Percentiles rank a stretch among this genome's conserved stretches.
These are phyloP conservation scores for Sanguinoderma infundibulare DNA, from an alignment of 1,284 basidiomycete species.

Conservation along the genomic window DNA sequence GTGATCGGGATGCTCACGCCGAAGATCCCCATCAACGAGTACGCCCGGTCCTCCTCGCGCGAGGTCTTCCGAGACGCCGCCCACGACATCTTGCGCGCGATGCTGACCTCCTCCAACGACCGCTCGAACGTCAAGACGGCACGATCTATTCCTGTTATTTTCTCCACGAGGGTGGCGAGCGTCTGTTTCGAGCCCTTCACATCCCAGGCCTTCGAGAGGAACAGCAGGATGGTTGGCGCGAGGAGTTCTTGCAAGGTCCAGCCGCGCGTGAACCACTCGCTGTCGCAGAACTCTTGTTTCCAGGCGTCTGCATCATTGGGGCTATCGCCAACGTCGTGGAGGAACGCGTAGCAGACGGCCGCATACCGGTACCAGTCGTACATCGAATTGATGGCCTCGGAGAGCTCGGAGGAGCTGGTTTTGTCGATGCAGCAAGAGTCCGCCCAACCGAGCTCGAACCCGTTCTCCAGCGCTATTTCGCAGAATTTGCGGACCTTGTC, in stretches of 20 bases:
- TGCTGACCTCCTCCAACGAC: background rate
- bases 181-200: background rate
- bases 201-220: background rate
- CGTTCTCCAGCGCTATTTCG: background rate
- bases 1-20: background rate
- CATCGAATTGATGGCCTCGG: slow-evolving; percentile 1
- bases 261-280: background rate
- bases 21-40: slow-evolving; percentile 1
- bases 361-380: background rate
- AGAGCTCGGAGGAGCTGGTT: background rate
- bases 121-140: background rate
- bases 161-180: background rate
- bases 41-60: slow-evolving; percentile 1
- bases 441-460: background rate
- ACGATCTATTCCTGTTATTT: background rate
- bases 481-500: background rate
- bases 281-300: background rate
- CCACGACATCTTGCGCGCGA: background rate
- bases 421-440: slow-evolving; percentile 2
- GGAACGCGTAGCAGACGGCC: slow-evolving; percentile 1
- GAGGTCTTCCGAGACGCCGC: background rate
- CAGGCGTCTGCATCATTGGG: background rate
- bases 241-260: slow-evolving; percentile 6
- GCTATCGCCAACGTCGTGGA: background rate
- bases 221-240: background rate